Evolutionary conservation across 176 grass and related monocot species (phyloP), one percentile per base, ranked within the genome.

Genomic region (Lolium rigidum): DNA sequence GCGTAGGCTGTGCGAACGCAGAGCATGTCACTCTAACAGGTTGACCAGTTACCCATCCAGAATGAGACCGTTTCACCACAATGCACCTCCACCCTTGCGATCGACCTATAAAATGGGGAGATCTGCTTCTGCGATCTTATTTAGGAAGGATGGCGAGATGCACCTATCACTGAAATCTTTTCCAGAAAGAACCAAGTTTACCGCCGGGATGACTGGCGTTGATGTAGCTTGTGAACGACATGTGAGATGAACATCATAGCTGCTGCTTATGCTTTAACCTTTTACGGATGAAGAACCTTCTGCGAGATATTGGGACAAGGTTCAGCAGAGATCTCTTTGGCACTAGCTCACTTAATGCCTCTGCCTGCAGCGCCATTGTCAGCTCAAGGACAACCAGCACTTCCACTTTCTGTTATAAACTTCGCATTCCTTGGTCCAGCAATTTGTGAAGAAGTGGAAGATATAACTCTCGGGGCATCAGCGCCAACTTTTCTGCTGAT

Each of bases 361-460:
- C 24, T 64, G 25, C 13, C 25, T 65, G 12, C 12, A 31, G 62
- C 62, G 5, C 5, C 1, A 65, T 31, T 25, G 26, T 65, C 12
- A 5, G 25, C 62, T 65, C 62, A 65, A 65, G 62, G 28, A 65
- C 95, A 90, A 85, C 77, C 87, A 18, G 77, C 84, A 0, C 74
- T 81, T 61, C 81, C 84, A 0, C 74, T 81, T 61, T 84, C 86
- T 77, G 88, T 76, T 72, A 20, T 94, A 67, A 88, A 88, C 61
- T 88, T 55, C 20, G 77, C 84, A 15, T 81, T 89, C 56, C 52
- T 91, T 51, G 86, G 74, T 16, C 48, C 22, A 28, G 70, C 93
- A 86, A 98, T 95, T 82, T 91, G 90, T 12, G 88, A 95, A 70
- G 68, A 38, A 60, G 50, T 81, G 7, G 88, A 48, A 28, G 96